Conservation (phyloP, 371 early-diverging fungal species). For the Mucor plumbeus region DNA sequence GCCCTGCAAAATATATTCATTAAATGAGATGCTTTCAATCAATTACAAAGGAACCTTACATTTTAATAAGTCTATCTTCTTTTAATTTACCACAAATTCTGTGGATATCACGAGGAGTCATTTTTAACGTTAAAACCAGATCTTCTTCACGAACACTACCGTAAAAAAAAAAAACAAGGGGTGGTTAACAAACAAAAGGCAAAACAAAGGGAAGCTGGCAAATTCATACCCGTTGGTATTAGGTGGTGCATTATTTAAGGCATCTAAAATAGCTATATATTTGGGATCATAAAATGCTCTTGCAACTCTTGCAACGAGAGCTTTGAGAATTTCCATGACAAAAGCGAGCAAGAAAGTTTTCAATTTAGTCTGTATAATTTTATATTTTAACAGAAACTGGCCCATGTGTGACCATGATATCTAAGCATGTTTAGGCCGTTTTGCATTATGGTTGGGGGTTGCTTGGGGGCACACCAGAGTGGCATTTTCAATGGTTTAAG, state of each 20-base stretch:
- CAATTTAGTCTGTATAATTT: no score
- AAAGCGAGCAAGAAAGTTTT: background rate
- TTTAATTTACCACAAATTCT: constrained; percentile 81
- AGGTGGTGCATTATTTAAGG: constrained; percentile 64
- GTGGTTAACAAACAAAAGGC: no score
- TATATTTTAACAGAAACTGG: no score
- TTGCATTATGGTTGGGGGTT: no score
- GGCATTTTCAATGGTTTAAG: no score
- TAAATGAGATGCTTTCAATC: no score
- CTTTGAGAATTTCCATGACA: constrained; percentile 65
- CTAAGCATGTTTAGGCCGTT: background rate
- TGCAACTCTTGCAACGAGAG: constrained; percentile 81
- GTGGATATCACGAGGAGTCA: constrained; percentile 76
- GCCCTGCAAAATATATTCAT: constrained; percentile 37
- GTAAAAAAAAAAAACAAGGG: no score
- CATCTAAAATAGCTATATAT: constrained; percentile 83
- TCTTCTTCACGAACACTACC: constrained; percentile 72
- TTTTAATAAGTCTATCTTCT: constrained; percentile 76
- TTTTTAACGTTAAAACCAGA: constrained; percentile 68
- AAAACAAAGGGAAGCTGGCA: no score
- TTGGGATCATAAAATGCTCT: constrained; percentile 86
- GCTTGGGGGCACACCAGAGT: no score
- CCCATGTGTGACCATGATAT: background rate
- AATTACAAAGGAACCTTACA: constrained; percentile 47
- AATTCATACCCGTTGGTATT: constrained; percentile 37